Conservation (phyloP, 768 basidiomycete species). For the Kwoniella heveanensis region DNA sequence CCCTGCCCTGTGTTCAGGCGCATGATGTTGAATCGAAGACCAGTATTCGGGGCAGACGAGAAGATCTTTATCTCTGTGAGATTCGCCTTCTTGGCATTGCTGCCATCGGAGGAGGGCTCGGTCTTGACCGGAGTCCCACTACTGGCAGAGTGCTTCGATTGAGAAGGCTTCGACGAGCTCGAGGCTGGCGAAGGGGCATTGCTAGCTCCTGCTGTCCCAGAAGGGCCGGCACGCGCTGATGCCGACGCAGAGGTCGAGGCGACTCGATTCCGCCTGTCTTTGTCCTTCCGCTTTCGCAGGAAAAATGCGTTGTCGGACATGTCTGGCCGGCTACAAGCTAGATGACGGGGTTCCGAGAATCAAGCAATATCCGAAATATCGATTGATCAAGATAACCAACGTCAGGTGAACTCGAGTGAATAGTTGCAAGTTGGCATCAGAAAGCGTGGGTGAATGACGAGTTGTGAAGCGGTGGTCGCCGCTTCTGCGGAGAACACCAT, state of each 20-base stretch:
- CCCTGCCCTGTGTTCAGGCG: slow-evolving; percentile 29
- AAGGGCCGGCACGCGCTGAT: slow-evolving; percentile 10
- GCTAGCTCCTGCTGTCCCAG: neutral
- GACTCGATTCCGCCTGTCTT: slow-evolving; percentile 23
- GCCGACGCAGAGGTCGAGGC: slow-evolving; percentile 10
- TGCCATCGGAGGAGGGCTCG: slow-evolving; percentile 6
- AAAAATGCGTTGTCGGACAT: slow-evolving; percentile 44
- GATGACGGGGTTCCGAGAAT: no score
- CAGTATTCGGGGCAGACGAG: slow-evolving; percentile 25
- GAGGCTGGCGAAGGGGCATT: slow-evolving; percentile 1
- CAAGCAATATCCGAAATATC: no score
- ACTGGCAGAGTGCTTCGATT: neutral
- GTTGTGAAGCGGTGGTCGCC: neutral
- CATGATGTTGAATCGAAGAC: slow-evolving; percentile 44
- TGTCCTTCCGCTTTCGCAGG: slow-evolving; percentile 47
- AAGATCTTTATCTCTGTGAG: slow-evolving; percentile 44
- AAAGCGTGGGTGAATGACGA: neutral
- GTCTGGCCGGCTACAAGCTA: neutral
- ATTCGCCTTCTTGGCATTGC: slow-evolving; percentile 13
- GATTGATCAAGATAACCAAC: neutral
- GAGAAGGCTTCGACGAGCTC: neutral
- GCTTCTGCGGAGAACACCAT: neutral
- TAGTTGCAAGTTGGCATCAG: no score
- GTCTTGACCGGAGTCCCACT: slow-evolving; percentile 7
- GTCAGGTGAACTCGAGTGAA: no score